Evolutionary conservation across 176 grass and related monocot species (phyloP).

Genomic region (Miscanthus lutarioriparius): DNA sequence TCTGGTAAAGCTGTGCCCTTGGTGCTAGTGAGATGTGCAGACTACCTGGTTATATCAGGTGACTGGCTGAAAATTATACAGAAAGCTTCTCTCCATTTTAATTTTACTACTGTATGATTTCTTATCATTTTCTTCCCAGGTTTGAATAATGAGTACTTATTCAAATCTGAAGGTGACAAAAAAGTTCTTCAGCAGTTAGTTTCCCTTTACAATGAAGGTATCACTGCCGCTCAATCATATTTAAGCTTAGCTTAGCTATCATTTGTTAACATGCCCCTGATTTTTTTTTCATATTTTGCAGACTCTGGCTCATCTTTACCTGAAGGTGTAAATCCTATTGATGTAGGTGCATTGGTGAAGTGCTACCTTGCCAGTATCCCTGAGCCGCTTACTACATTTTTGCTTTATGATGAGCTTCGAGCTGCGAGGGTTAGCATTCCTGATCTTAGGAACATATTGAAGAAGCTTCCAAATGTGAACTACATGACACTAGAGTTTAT

Average conservation of each 20-base stretch:
- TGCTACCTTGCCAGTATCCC: slow-evolving; percentile 95
- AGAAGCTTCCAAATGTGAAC: slow-evolving; percentile 96
- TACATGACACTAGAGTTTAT: slow-evolving; percentile 96
- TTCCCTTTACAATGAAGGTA: slow-evolving; percentile 91
- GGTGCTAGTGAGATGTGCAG: slow-evolving; percentile 80
- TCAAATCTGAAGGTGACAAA: slow-evolving; percentile 85
- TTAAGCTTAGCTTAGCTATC: slow-evolving; percentile 15
- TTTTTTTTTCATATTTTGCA: slow-evolving; percentile 40
- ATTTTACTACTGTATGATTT: slow-evolving; percentile 24
- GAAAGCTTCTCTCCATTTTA: slow-evolving; percentile 1
- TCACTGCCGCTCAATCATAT: slow-evolving; percentile 17
- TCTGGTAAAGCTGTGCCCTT: slow-evolving; percentile 76
- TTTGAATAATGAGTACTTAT: slow-evolving; percentile 80
- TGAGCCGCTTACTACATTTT: slow-evolving; percentile 83
- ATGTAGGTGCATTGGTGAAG: slow-evolving; percentile 81
- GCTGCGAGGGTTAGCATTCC: slow-evolving; percentile 75
- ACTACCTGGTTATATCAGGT: slow-evolving; percentile 94
- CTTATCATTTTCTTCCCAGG: slow-evolving; percentile 44
- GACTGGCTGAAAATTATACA: slow-evolving; percentile 26
- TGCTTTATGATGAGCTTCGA: slow-evolving; percentile 79
- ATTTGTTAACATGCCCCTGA: slow-evolving; percentile 20
- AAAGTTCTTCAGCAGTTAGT: slow-evolving; percentile 82
- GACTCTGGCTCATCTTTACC: slow-evolving; percentile 78
- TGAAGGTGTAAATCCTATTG: slow-evolving; percentile 64
- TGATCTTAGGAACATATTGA: slow-evolving; percentile 93